phyloP scores from a whole-genome alignment of 148 eudicot species.

The Chenopodium berlandieri region DNA sequence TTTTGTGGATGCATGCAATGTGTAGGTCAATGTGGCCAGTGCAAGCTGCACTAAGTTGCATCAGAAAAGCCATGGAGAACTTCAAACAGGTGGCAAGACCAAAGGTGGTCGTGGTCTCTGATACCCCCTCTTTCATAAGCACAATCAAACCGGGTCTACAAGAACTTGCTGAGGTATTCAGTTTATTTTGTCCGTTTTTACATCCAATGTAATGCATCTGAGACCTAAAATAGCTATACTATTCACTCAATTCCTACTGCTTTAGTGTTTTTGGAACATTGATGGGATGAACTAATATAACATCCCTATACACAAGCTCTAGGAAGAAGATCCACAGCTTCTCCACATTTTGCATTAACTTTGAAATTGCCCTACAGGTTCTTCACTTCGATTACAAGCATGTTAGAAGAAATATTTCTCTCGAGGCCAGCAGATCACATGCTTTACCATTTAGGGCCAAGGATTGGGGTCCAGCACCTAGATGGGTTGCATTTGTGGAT shows the following conservation, averaged over 20 bases:
- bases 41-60: conserved; percentile 70
- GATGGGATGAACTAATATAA: background rate
- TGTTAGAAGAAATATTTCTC: conserved; percentile 60
- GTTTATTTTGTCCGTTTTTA: background rate
- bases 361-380: conserved; percentile 44
- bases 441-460: conserved; percentile 56
- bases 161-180: conserved; percentile 70
- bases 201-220: background rate
- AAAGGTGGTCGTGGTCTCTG: conserved; percentile 73
- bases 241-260: background rate
- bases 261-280: background rate
- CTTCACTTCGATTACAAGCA: conserved; percentile 71
- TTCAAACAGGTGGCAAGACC: conserved; percentile 41
- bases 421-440: conserved; percentile 24
- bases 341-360: background rate
- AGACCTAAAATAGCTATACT: background rate
- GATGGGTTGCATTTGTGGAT: conserved; percentile 99
- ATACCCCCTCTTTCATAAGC: conserved; percentile 68
- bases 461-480: conserved; percentile 98
- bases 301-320: background rate
- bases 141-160: conserved; percentile 45
- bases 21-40: conserved; percentile 63
- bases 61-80: conserved; percentile 46
- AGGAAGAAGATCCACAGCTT: background rate
- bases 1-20: conserved; percentile 17